Evolutionary conservation across 352 stramenopile genomes (phyloP), one percentile per base, ranked within the genome.

Genomic region (Phytophthora multivora): DNA sequence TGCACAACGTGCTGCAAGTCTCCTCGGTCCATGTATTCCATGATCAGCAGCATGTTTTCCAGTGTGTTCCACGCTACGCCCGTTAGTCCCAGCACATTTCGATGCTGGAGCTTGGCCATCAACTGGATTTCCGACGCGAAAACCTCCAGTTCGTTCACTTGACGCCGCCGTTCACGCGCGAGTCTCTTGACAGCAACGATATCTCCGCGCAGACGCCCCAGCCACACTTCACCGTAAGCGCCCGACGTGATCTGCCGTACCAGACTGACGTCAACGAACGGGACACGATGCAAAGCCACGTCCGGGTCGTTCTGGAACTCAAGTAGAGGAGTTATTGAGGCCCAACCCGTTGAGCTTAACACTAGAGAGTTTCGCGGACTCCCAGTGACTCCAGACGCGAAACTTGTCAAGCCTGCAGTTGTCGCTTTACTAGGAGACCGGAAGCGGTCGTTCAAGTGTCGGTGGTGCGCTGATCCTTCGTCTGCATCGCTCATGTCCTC

Each of bases 141-240:
- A 4, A 68, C 62, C 50, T 79, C 40, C 0, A 77, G 43, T 19
- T 69, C 59, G 23, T 58, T 33, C 1, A 67, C n/a, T 6, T 71
- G 38, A 18, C 51, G 63, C 0, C 59, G 47, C 8, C 52, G 30
- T 30, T 65, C 52, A 25, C 31, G 66, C 13, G 79, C 43, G 7
- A 88, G 67, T 6, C 68, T 64, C 53, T 88, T 85, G 9, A 88
- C 62, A 13, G 78, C 78, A 5, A 86, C 71, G 26, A 73, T 53
- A 2, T 75, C 46, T 19, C 73, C 73, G 2, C 65, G 58, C 53
- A 76, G 64, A 15, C 63, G 49, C 0, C 73, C 75, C 15, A 79
- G 10, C 73, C 76, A 88, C 10, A 88, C 66, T 50, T 88, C 75
- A 15, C 79, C 73, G 15, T 75, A 88, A 2, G 73, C 79, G 8